Evolutionary conservation across 352 stramenopile genomes (phyloP).

Genomic region (Globisporangium spiculum): DNA sequence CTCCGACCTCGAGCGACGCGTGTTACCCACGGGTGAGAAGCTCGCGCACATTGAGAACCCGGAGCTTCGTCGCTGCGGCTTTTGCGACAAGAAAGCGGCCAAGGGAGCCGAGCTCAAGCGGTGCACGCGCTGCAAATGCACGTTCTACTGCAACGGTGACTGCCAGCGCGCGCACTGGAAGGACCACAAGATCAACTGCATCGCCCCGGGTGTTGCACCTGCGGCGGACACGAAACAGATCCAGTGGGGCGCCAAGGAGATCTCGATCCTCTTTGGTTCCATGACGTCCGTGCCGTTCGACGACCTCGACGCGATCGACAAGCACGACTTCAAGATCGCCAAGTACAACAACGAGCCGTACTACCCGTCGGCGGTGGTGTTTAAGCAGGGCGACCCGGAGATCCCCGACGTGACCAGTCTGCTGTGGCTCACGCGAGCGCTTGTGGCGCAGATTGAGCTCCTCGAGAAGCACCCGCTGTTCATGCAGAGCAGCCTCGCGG

Average conservation of each 20-base stretch:
- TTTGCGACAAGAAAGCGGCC: slow-evolving; percentile 74
- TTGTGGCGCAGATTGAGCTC: slow-evolving; percentile 63
- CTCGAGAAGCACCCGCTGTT: slow-evolving; percentile 64
- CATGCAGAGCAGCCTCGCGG: slow-evolving; percentile 65
- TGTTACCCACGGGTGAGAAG: slow-evolving; percentile 60
- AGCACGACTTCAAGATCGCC: slow-evolving; percentile 45
- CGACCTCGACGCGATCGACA: slow-evolving; percentile 70
- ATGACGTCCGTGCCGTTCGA: slow-evolving; percentile 77
- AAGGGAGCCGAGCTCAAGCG: slow-evolving; percentile 61
- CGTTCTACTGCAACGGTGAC: slow-evolving; percentile 75
- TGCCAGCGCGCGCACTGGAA: slow-evolving; percentile 82
- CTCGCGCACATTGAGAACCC: slow-evolving; percentile 75
- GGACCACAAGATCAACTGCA: slow-evolving; percentile 81
- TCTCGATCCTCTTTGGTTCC: slow-evolving; percentile 73
- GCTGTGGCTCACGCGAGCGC: slow-evolving; percentile 67
- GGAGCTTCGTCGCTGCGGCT: slow-evolving; percentile 61
- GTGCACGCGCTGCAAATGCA: slow-evolving; percentile 83
- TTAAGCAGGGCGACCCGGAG: slow-evolving; percentile 66
- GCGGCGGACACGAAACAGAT: slow-evolving; percentile 43
- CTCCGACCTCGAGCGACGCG: slow-evolving; percentile 67
- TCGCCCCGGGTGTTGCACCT: slow-evolving; percentile 30
- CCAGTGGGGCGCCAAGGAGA: slow-evolving; percentile 77
- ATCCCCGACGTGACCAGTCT: slow-evolving; percentile 61
- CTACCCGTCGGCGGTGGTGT: slow-evolving; percentile 71
- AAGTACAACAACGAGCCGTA: slow-evolving; percentile 41